Conservation (phyloP, 768 basidiomycete species). For the Kockovaella imperatae region DNA sequence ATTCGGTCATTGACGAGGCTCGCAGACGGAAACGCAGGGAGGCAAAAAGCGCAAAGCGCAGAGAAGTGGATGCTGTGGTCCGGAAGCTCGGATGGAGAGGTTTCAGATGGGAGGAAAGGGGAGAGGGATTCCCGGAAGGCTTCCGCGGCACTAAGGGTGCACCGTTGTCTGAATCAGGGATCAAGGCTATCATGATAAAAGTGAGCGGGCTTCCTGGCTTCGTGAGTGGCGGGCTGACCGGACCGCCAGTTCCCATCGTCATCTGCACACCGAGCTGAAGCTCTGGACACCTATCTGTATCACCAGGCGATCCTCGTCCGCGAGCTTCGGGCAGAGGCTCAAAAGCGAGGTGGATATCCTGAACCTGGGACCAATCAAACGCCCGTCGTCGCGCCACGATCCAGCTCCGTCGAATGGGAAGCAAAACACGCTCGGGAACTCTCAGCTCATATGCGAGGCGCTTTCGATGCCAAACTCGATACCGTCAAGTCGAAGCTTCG, state of each 20-base stretch:
- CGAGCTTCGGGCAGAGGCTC: slow-evolving; percentile 29
- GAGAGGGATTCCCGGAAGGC: slow-evolving; percentile 32
- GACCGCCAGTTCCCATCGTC: slow-evolving; percentile 73
- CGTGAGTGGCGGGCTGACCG: not conserved
- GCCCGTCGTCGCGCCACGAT: not conserved
- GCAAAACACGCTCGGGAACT: slow-evolving; percentile 7
- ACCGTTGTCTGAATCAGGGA: slow-evolving; percentile 37
- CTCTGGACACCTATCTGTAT: slow-evolving; percentile 71
- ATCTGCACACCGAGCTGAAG: slow-evolving; percentile 73
- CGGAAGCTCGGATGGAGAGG: slow-evolving; percentile 39
- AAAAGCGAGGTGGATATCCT: slow-evolving; percentile 30
- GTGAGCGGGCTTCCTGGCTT: slow-evolving; percentile 53
- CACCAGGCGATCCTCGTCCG: slow-evolving; percentile 65
- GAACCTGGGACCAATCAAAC: slow-evolving; percentile 15
- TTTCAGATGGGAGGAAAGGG: slow-evolving; percentile 40
- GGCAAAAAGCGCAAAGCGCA: slow-evolving; percentile 5
- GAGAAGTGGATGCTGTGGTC: slow-evolving; percentile 21
- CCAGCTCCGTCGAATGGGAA: slow-evolving; percentile 10
- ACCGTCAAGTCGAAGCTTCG: not conserved
- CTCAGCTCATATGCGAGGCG: slow-evolving; percentile 13
- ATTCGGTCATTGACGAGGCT: slow-evolving; percentile 13
- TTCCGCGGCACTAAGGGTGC: slow-evolving; percentile 36
- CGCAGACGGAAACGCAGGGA: slow-evolving; percentile 10
- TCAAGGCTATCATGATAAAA: slow-evolving; percentile 49
- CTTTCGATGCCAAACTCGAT: too few species aligned